These are phyloP conservation scores for Sonneratia caseolaris DNA, from an alignment of 345 rosid genomes.

Conservation along the genomic window DNA sequence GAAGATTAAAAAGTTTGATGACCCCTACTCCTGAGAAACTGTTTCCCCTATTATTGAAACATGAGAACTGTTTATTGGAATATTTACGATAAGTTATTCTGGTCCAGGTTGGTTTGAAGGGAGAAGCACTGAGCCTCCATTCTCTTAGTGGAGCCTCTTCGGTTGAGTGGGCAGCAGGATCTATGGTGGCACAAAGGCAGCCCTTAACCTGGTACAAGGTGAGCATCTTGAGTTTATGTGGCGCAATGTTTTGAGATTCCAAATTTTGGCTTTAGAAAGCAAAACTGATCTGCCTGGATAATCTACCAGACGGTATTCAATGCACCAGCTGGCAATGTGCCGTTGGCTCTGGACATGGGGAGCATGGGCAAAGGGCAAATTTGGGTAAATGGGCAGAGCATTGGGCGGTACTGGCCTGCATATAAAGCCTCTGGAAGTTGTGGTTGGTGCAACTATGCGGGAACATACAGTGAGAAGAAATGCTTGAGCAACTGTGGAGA, in stretches of 20 bases:
- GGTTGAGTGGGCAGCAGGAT: constrained; percentile 86
- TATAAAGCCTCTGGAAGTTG: constrained; percentile 37
- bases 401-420: constrained; percentile 95
- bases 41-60: no score
- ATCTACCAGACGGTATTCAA: constrained; percentile 62
- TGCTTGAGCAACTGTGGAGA: constrained; percentile 83
- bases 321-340: constrained; percentile 78
- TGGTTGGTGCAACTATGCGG: constrained; percentile 46
- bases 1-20: no score
- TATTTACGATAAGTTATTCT: not conserved
- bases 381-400: constrained; percentile 87
- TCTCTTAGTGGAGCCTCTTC: constrained; percentile 74
- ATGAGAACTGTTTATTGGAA: no score
- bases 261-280: not conserved
- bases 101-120: constrained; percentile 83
- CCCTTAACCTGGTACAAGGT: constrained; percentile 96
- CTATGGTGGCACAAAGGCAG: constrained; percentile 65
- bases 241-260: not conserved
- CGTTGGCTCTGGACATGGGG: constrained; percentile 82
- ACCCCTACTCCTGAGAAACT: no score
- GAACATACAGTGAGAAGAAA: constrained; percentile 65
- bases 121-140: constrained; percentile 85
- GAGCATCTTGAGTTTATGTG: constrained; percentile 5
- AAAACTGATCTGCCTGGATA: not conserved
- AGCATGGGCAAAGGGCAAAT: constrained; percentile 98